Evolutionary conservation across 495 filamentous ascomycete genomes (phyloP), one percentile per base, ranked within the genome.

Genomic region (Hyaloscypha finlandica): DNA sequence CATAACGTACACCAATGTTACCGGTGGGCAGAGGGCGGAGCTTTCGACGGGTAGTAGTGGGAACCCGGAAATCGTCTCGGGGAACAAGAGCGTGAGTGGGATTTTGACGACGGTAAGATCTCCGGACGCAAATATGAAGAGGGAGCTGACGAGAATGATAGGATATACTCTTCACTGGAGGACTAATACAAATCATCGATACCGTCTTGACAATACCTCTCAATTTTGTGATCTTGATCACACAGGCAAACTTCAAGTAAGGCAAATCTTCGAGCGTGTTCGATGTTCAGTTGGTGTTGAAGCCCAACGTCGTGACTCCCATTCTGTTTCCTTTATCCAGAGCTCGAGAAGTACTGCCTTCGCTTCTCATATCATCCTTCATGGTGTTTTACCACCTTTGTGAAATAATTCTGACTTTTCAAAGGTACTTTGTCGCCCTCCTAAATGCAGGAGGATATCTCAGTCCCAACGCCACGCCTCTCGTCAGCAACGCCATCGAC

Each of bases 401-500:
- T 25, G 25, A 25, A 25, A 25, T 25, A 25, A 37, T 37, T 37
- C 35, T 37, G 35, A 37, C 35, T 37, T 37, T 12, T 3, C 35
- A 37, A 1, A 63, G 42, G n/a, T 63, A 20, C 39, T 63, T 63
- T n/a, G 42, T 63, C 35, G 60, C 37, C 8, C 2, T 37, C 11
- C 37, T 63, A 30, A 45, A 63, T 30, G 30, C 42, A 51, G 60
- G 33, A 30, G 60, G 60, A 14, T 35, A 33, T 19, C 31, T 37
- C 59, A 61, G 59, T 42, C 12, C 32, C n/a, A 16, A 22, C 19
- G 20, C 4, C 35, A 22, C 9, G 31, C 25, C 31, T 19, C 35
- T 37, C 4, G 35, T 42, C 30, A 37, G 4, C 9, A 42, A 39
- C n/a, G 19, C 20, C 30, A 37, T 42, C 9, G 2, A 61, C 22